Percentiles rank a stretch among this genome's conserved stretches.
Conservation (phyloP, 2,329 filamentous ascomycete genomes). For the Scedosporium minutisporum region DNA sequence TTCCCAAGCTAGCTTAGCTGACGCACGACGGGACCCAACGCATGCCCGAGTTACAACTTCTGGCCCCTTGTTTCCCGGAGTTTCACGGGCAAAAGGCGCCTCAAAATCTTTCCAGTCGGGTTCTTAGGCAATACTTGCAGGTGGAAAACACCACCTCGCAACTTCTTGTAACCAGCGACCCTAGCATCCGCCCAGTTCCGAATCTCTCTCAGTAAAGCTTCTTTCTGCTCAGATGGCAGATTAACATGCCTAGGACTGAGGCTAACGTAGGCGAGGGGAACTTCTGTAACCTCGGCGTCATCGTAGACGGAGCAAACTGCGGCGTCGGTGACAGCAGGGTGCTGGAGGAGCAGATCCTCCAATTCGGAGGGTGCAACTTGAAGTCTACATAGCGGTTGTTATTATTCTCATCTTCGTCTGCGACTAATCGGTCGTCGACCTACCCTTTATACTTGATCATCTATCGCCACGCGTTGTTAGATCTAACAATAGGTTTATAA, state of each 20-base stretch:
- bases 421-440: background rate
- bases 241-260: background rate
- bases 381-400: background rate
- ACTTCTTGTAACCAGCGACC: background rate
- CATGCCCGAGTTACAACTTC: background rate
- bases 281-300: slow-evolving; percentile 1
- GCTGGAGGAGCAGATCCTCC: background rate
- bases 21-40: background rate
- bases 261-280: background rate
- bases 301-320: background rate
- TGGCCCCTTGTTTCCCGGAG: background rate
- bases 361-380: slow-evolving; percentile 1
- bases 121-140: slow-evolving; percentile 1
- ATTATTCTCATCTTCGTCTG: background rate
- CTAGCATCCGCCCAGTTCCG: background rate
- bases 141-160: background rate
- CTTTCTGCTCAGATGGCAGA: background rate
- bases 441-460: slow-evolving; percentile 4
- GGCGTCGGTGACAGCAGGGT: background rate
- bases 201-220: background rate
- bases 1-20: background rate
- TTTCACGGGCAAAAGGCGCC: background rate
- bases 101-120: slow-evolving; percentile 3
- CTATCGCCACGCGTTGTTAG: background rate
- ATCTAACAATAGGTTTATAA: background rate